Percentiles rank a stretch among this genome's conserved stretches.
phyloP scores from a whole-genome alignment of 495 filamentous ascomycete species.

The Pseudotulostoma volvatum region DNA sequence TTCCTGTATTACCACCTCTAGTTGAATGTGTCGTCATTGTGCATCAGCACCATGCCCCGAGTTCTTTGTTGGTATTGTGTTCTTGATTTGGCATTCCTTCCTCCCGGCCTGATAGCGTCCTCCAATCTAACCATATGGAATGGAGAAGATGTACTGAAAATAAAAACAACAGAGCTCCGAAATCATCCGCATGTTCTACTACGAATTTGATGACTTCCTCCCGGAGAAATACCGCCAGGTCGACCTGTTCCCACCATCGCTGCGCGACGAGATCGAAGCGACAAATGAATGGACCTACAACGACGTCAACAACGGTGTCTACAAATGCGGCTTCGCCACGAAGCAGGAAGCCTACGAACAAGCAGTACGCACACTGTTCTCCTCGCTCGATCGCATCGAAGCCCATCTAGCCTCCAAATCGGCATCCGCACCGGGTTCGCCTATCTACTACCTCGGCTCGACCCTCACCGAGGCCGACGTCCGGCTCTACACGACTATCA shows the following conservation, averaged over 20 bases:
- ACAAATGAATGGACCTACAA: conserved; percentile 73
- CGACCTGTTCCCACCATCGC: conserved; percentile 44
- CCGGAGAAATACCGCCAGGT: conserved; percentile 37
- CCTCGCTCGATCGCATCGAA: conserved; percentile 55
- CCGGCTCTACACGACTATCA: conserved; percentile 64
- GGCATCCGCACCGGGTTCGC: conserved; percentile 29
- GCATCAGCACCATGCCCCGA: too few relatives aligned
- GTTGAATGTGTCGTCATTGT: too few relatives aligned
- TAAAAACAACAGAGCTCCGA: conserved; percentile 25
- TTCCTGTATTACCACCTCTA: too few relatives aligned
- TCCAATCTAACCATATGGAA: neutral
- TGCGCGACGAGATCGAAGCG: conserved; percentile 50
- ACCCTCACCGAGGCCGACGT: conserved; percentile 68
- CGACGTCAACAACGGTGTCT: conserved; percentile 77
- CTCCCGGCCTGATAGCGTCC: neutral
- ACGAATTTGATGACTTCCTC: conserved; percentile 58
- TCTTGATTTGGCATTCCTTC: too few relatives aligned
- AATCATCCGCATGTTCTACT: conserved; percentile 56
- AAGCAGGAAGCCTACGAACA: conserved; percentile 65
- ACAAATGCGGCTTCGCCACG: conserved; percentile 57
- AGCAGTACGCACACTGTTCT: conserved; percentile 50
- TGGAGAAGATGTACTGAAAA: too few relatives aligned
- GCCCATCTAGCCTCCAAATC: conserved; percentile 34
- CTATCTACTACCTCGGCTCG: conserved; percentile 56
- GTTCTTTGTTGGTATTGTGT: too few relatives aligned